A percentile compares a stretch with the other conserved stretches of the same genome.
These are phyloP conservation scores for Porogramme epimiltina DNA, from an alignment of 1,284 basidiomycete species.

Conservation along the genomic window DNA sequence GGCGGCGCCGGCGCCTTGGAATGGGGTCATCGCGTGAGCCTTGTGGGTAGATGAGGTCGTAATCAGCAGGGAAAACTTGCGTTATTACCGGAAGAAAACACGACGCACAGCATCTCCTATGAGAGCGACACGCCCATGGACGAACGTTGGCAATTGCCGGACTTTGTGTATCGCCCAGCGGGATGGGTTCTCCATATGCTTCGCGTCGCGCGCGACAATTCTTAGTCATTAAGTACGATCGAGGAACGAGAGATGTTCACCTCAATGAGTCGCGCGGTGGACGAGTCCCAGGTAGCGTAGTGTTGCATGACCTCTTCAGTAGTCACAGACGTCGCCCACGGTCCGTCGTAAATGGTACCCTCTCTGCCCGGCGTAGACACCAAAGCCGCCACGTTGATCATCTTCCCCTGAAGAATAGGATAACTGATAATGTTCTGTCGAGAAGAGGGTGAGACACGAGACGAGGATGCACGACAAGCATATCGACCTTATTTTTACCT, in stretches of 20 bases:
- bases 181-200: constrained; percentile 31
- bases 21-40: constrained; percentile 45
- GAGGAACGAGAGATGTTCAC: constrained; percentile 29
- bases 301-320: constrained; percentile 20
- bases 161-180: constrained; percentile 37
- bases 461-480: no score
- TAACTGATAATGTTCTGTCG: constrained; percentile 3
- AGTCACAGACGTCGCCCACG: constrained; percentile 22
- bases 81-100: background rate
- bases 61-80: no score
- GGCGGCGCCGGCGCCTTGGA: constrained; percentile 40
- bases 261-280: constrained; percentile 44
- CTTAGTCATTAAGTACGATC: background rate
- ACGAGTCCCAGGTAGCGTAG: constrained; percentile 45
- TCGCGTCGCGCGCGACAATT: background rate
- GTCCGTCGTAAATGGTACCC: constrained; percentile 22
- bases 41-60: constrained; percentile 9
- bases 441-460: no score
- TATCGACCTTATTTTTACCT: constrained; percentile 3
- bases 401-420: constrained; percentile 7
- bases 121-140: constrained; percentile 29
- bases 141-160: constrained; percentile 28
- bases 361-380: constrained; percentile 11
- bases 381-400: constrained; percentile 27
- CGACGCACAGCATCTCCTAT: constrained; percentile 39